Evolutionary conservation across 345 rosid species (phyloP).

Genomic region (Citrus unshiu): DNA sequence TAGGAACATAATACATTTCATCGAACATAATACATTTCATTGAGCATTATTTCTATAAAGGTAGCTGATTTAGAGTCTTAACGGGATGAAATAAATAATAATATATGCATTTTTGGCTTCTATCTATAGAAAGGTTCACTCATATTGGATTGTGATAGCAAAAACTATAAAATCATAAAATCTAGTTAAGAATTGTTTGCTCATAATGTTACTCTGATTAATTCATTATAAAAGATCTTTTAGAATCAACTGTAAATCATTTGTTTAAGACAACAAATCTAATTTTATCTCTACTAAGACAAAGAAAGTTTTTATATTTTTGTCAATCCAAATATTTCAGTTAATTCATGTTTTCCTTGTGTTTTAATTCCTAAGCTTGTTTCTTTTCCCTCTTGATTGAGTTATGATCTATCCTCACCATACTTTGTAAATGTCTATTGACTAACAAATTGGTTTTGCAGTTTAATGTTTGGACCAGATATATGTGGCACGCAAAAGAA

Average conservation of each 20-base stretch:
- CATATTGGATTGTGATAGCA: not conserved
- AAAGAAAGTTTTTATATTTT: too few species aligned
- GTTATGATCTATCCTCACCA: not conserved
- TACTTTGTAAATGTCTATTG: not conserved
- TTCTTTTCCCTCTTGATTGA: not conserved
- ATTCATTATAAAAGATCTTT: not conserved
- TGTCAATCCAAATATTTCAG: not conserved
- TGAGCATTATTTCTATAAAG: not conserved
- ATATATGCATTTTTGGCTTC: not conserved
- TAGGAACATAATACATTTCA: not conserved
- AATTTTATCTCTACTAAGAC: not conserved
- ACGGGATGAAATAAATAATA: not conserved
- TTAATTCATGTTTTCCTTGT: not conserved
- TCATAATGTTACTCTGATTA: not conserved
- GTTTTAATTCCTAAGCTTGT: not conserved
- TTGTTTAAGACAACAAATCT: not conserved
- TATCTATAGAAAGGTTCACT: not conserved
- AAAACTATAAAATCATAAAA: not conserved
- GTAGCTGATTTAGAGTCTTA: not conserved
- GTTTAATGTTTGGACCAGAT: conserved; percentile 61
- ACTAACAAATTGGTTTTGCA: conserved; percentile 9
- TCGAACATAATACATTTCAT: not conserved
- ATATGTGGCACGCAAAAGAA: conserved; percentile 47
- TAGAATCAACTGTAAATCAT: not conserved
- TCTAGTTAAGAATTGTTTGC: not conserved